These are phyloP conservation scores for Fomitopsis pinicola DNA, from an alignment of 1,284 basidiomycete species.

Conservation along the genomic window DNA sequence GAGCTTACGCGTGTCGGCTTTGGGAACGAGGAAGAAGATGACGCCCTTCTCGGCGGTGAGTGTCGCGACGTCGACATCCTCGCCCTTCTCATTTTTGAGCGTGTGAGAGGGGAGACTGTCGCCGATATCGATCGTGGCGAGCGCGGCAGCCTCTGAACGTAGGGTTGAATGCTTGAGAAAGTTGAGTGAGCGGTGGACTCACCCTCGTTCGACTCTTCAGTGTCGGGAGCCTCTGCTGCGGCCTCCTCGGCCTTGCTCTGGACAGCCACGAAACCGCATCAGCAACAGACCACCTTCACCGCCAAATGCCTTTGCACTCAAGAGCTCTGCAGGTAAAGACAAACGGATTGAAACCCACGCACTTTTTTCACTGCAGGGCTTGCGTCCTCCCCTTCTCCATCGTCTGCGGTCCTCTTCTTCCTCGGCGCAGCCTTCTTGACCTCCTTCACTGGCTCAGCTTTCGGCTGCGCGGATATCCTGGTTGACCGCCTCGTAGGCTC, in stretches of 20 bases:
- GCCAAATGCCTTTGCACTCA: background rate
- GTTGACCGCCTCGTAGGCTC: conserved; percentile 25
- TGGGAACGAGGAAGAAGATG: conserved; percentile 81
- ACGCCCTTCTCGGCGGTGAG: conserved; percentile 69
- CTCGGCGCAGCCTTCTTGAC: conserved; percentile 18
- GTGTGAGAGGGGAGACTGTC: conserved; percentile 72
- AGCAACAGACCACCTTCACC: background rate
- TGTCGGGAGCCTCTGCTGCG: conserved; percentile 12
- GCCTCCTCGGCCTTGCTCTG: conserved; percentile 20
- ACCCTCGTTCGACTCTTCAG: conserved; percentile 3
- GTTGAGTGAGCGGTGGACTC: background rate
- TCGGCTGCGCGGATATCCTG: conserved; percentile 28
- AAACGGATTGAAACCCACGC: background rate
- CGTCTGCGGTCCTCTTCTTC: conserved; percentile 22
- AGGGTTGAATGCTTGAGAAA: background rate
- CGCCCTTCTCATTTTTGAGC: conserved; percentile 76
- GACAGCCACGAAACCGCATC: background rate
- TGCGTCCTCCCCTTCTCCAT: conserved; percentile 13
- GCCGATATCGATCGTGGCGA: conserved; percentile 61
- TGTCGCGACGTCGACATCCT: conserved; percentile 61
- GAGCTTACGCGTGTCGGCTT: conserved; percentile 77
- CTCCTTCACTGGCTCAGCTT: conserved; percentile 18
- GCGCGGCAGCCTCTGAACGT: conserved; percentile 9
- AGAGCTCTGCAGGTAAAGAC: background rate
- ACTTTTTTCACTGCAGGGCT: conserved; percentile 28